These are phyloP conservation scores for Gryganskiella cystojenkinii DNA, from an alignment of 192 early-diverging fungal species.

Conservation along the genomic window DNA sequence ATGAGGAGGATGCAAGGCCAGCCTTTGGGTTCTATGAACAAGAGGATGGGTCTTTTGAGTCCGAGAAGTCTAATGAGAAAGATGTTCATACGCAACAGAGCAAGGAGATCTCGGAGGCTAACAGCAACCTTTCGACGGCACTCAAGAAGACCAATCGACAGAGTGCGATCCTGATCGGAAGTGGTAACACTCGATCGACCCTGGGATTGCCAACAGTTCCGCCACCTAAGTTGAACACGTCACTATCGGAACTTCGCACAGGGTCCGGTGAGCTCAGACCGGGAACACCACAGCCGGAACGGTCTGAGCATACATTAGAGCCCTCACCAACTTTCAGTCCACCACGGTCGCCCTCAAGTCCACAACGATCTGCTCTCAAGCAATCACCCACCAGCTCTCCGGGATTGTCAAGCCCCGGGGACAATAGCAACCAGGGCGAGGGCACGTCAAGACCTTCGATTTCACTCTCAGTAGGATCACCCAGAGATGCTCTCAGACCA, in stretches of 20 bases:
- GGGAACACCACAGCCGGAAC: neutral
- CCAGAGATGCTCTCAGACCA: slow-evolving; percentile 1
- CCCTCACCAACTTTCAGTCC: slow-evolving; percentile 14
- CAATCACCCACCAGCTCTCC: slow-evolving; percentile 16
- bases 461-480: neutral
- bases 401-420: neutral
- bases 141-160: slow-evolving; percentile 33
- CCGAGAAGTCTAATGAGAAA: slow-evolving; percentile 6
- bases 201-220: slow-evolving; percentile 15
- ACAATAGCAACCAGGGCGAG: neutral
- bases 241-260: neutral
- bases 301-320: slow-evolving; percentile 6
- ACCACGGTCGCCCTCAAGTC: slow-evolving; percentile 12
- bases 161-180: neutral
- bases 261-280: neutral
- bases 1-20: neutral
- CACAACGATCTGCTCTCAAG: slow-evolving; percentile 4
- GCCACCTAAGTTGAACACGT: neutral
- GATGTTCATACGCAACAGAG: neutral
- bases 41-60: neutral
- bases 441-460: neutral
- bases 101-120: slow-evolving; percentile 17
- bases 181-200: neutral
- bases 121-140: neutral
- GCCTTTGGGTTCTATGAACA: neutral